Conservation (phyloP, 2,329 filamentous ascomycete species). For the Aspergillus sp. region DNA sequence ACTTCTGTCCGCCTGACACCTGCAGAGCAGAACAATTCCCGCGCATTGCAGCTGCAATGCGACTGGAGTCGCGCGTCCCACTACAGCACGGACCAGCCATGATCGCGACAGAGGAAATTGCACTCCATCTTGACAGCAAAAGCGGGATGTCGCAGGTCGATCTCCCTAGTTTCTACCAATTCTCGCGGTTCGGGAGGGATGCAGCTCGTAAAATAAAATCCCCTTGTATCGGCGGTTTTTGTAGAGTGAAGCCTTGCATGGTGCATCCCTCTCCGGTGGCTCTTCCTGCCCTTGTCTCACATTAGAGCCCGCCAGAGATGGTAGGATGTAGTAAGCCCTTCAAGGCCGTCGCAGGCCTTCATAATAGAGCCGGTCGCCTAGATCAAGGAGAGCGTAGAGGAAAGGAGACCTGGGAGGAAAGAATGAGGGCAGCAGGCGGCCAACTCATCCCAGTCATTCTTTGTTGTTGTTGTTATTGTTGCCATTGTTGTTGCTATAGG, state of each 20-base stretch:
- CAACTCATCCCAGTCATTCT: slow-evolving; percentile 7
- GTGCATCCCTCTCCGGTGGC: slow-evolving; percentile 9
- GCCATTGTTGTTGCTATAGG: background rate
- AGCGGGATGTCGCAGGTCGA: slow-evolving; percentile 4
- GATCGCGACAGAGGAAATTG: slow-evolving; percentile 7
- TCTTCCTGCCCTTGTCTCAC: slow-evolving; percentile 14
- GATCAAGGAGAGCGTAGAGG: slow-evolving; percentile 10
- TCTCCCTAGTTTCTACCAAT: slow-evolving; percentile 4
- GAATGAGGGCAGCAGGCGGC: slow-evolving; percentile 12
- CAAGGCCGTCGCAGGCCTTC: slow-evolving; percentile 7
- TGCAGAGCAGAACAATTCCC: slow-evolving; percentile 7
- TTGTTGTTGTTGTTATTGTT: slow-evolving; percentile 4
- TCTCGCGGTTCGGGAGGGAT: background rate
- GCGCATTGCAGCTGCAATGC: slow-evolving; percentile 16
- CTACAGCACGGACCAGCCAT: slow-evolving; percentile 9
- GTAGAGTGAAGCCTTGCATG: slow-evolving; percentile 9
- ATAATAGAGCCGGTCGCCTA: slow-evolving; percentile 13
- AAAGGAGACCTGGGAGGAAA: slow-evolving; percentile 1
- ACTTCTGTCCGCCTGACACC: background rate
- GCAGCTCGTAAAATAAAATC: background rate
- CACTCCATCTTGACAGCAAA: background rate
- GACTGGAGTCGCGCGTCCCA: slow-evolving; percentile 1
- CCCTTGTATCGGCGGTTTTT: slow-evolving; percentile 1
- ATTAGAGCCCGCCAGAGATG: slow-evolving; percentile 2
- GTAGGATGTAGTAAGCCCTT: background rate